A percentile compares a stretch with the other conserved stretches of the same genome.
These are phyloP conservation scores for Gossypium sturtianum DNA, from an alignment of 345 rosid genomes.

Conservation along the genomic window DNA sequence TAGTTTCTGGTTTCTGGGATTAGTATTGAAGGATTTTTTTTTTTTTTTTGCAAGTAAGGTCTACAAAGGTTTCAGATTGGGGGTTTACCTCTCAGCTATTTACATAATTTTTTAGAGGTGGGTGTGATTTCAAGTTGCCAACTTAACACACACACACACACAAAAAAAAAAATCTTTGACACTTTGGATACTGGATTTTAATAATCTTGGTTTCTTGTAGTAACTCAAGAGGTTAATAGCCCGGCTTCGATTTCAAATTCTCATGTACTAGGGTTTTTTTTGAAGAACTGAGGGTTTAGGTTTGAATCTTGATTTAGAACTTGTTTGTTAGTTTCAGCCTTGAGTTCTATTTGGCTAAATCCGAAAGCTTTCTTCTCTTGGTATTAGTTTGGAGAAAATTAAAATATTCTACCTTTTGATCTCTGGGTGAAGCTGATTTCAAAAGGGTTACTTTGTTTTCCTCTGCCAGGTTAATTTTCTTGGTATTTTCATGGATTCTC, in stretches of 20 bases:
- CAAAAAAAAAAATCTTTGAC: not conserved
- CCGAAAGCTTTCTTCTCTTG: not conserved
- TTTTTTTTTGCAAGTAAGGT: not conserved
- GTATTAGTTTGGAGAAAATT: not conserved
- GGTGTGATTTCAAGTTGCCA: not conserved
- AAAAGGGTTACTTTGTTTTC: slow-evolving; percentile 10
- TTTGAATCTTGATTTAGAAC: not conserved
- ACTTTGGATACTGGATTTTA: not conserved
- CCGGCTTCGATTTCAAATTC: not conserved
- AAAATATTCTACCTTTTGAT: not conserved
- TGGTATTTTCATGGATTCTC: slow-evolving; percentile 67
- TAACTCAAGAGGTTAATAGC: not conserved
- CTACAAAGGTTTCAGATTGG: not conserved
- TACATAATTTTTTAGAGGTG: not conserved
- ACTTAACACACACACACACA: not conserved
- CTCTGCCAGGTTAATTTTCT: slow-evolving; percentile 28
- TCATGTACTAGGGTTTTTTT: not conserved
- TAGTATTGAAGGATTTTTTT: not conserved
- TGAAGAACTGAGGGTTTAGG: not conserved
- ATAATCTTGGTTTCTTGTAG: not conserved
- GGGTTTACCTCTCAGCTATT: too few species aligned
- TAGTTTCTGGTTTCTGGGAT: too few species aligned
- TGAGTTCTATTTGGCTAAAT: too few species aligned
- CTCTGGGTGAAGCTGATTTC: not conserved
- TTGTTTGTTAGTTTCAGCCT: not conserved